Percentiles rank a stretch among this genome's conserved stretches.
Conservation (phyloP, 164 flowering plant genomes). For the Berberis vulgaris region DNA sequence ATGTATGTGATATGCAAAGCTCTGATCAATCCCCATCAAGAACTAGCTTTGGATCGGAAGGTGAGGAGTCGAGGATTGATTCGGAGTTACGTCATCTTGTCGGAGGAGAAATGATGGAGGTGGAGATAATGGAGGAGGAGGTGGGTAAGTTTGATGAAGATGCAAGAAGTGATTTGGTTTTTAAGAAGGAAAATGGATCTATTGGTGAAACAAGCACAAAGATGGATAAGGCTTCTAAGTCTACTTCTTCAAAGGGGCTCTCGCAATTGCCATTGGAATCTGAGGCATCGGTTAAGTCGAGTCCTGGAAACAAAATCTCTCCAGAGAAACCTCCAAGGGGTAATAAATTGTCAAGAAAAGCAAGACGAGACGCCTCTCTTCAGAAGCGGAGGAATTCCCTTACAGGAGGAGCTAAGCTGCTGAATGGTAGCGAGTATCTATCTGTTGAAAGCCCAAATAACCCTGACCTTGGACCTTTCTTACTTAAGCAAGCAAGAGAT, state of each 20-base stretch:
- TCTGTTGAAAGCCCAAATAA: slow-evolving; percentile 45
- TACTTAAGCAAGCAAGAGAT: slow-evolving; percentile 81
- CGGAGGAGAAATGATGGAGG: slow-evolving; percentile 67
- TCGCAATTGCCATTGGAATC: slow-evolving; percentile 29
- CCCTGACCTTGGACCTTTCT: slow-evolving; percentile 71
- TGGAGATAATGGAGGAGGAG: slow-evolving; percentile 52
- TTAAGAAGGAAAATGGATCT: slow-evolving; percentile 38
- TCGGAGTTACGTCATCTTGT: slow-evolving; percentile 79
- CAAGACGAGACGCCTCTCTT: slow-evolving; percentile 17
- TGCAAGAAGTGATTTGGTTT: slow-evolving; percentile 26
- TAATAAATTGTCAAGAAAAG: slow-evolving; percentile 29
- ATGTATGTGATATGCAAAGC: slow-evolving; percentile 85
- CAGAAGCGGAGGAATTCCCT: slow-evolving; percentile 40
- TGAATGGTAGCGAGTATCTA: slow-evolving; percentile 33
- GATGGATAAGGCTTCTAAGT: slow-evolving; percentile 22
- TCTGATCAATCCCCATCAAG: slow-evolving; percentile 77
- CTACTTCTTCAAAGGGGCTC: slow-evolving; percentile 37
- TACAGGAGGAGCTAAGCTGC: slow-evolving; percentile 26
- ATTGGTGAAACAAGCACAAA: slow-evolving; percentile 20
- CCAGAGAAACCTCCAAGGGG: slow-evolving; percentile 41
- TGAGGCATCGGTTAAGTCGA: slow-evolving; percentile 34
- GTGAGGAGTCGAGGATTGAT: slow-evolving; percentile 80
- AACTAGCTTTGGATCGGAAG: slow-evolving; percentile 64
- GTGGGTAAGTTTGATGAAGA: slow-evolving; percentile 27
- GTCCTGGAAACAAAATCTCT: slow-evolving; percentile 35